These are phyloP conservation scores for Suillus fuscotomentosus DNA, from an alignment of 768 basidiomycete genomes.

Conservation along the genomic window DNA sequence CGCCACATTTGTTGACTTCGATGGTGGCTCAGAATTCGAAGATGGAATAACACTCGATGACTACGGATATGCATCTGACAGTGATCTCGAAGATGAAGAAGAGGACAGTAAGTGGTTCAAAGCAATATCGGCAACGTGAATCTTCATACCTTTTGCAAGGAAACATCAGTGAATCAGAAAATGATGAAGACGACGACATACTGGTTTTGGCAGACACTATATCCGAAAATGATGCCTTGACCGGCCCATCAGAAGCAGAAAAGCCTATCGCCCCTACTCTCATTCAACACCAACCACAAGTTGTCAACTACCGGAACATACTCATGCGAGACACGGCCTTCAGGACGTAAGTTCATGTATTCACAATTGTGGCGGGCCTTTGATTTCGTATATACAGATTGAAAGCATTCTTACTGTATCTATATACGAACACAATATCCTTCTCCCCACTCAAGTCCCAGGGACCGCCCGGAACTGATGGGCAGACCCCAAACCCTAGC, in stretches of 20 bases:
- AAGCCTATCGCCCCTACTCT: constrained; percentile 5
- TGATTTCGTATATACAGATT: constrained; percentile 23
- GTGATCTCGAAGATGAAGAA: constrained; percentile 32
- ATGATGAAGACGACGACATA: neutral
- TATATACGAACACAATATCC: constrained; percentile 34
- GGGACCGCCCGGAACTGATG: neutral
- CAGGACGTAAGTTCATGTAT: constrained; percentile 18
- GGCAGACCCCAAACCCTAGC: neutral
- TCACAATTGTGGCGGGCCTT: neutral
- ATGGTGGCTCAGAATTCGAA: constrained; percentile 9
- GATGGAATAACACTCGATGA: constrained; percentile 13
- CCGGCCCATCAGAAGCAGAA: neutral
- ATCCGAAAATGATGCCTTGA: neutral
- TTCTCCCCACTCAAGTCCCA: constrained; percentile 32
- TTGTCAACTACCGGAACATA: constrained; percentile 21
- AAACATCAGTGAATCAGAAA: constrained; percentile 12
- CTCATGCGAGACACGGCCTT: constrained; percentile 27
- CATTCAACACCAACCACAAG: constrained; percentile 1
- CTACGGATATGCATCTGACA: constrained; percentile 33
- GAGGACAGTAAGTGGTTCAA: neutral
- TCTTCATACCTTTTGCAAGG: neutral
- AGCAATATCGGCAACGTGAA: neutral
- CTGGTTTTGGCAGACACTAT: constrained; percentile 7
- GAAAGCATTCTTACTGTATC: constrained; percentile 38
- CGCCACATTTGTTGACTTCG: constrained; percentile 15